phyloP scores from a whole-genome alignment of 306 rosid genomes.

The Corylus heterophylla region DNA sequence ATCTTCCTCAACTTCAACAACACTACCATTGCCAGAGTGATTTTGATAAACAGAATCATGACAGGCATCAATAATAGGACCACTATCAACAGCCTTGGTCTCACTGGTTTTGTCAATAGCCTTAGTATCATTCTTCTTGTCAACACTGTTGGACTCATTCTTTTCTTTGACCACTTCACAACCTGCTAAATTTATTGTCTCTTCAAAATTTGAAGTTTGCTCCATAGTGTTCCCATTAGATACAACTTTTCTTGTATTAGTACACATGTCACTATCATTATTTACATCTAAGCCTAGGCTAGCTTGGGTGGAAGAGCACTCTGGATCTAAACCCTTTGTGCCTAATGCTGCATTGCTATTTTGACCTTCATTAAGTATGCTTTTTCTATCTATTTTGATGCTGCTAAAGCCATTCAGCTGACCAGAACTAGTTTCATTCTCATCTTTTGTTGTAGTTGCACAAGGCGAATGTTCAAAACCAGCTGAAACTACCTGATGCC shows the following conservation, averaged over 20 bases:
- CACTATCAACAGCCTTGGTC: slow-evolving; percentile 32
- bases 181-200: slow-evolving; percentile 36
- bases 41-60: slow-evolving; percentile 46
- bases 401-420: slow-evolving; percentile 67
- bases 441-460: slow-evolving; percentile 45
- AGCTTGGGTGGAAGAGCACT: slow-evolving; percentile 57
- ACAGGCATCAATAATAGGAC: slow-evolving; percentile 35
- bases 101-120: slow-evolving; percentile 34
- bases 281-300: slow-evolving; percentile 90
- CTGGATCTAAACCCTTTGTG: slow-evolving; percentile 55
- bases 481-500: slow-evolving; percentile 38
- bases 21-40: slow-evolving; percentile 35
- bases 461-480: slow-evolving; percentile 41
- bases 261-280: slow-evolving; percentile 63
- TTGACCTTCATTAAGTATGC: slow-evolving; percentile 57
- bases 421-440: slow-evolving; percentile 52
- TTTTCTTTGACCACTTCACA: slow-evolving; percentile 48
- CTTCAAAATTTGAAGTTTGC: slow-evolving; percentile 50
- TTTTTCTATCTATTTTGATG: slow-evolving; percentile 52
- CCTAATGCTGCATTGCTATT: slow-evolving; percentile 54
- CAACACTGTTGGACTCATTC: slow-evolving; percentile 30
- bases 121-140: slow-evolving; percentile 28
- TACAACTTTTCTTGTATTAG: slow-evolving; percentile 43
- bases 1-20: slow-evolving; percentile 48
- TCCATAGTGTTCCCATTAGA: slow-evolving; percentile 51